Evolutionary conservation across 192 early-diverging fungal species (phyloP).

Genomic region (Jimgerdemannia lactiflua): DNA sequence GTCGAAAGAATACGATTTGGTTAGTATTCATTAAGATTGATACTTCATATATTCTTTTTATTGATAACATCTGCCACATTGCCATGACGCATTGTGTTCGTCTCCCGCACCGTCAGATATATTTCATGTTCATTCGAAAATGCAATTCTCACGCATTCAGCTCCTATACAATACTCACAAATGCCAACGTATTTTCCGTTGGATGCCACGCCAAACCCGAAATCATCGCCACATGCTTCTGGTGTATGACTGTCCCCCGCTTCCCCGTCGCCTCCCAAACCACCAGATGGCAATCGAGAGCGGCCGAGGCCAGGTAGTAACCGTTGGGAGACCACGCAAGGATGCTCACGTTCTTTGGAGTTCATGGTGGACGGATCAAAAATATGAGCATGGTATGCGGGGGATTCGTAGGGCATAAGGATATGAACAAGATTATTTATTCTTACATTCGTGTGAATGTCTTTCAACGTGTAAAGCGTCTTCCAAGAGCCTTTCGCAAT

Average conservation of each 20-base stretch:
- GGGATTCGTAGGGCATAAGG: too few relatives aligned
- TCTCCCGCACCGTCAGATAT: too few relatives aligned
- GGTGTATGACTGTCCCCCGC: slow-evolving; percentile 38
- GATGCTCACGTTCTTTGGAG: slow-evolving; percentile 30
- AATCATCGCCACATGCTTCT: slow-evolving; percentile 32
- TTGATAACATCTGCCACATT: too few relatives aligned
- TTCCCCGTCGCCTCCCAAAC: slow-evolving; percentile 63
- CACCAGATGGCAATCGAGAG: slow-evolving; percentile 39
- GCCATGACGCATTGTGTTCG: too few relatives aligned
- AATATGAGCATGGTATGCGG: neutral
- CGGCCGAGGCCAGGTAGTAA: slow-evolving; percentile 52
- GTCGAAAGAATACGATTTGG: neutral
- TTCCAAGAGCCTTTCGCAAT: slow-evolving; percentile 24
- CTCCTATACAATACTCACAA: too few relatives aligned
- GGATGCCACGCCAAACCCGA: slow-evolving; percentile 69
- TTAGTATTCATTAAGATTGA: neutral
- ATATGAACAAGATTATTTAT: too few relatives aligned
- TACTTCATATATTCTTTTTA: too few relatives aligned
- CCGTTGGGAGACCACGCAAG: slow-evolving; percentile 68
- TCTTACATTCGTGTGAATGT: neutral
- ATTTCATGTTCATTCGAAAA: too few relatives aligned
- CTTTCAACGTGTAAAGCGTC: slow-evolving; percentile 11
- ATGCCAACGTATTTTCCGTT: slow-evolving; percentile 31
- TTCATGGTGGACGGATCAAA: neutral
- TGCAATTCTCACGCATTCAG: too few relatives aligned